Evolutionary conservation across 306 rosid species (phyloP).

Genomic region (Notholithocarpus densiflorus): DNA sequence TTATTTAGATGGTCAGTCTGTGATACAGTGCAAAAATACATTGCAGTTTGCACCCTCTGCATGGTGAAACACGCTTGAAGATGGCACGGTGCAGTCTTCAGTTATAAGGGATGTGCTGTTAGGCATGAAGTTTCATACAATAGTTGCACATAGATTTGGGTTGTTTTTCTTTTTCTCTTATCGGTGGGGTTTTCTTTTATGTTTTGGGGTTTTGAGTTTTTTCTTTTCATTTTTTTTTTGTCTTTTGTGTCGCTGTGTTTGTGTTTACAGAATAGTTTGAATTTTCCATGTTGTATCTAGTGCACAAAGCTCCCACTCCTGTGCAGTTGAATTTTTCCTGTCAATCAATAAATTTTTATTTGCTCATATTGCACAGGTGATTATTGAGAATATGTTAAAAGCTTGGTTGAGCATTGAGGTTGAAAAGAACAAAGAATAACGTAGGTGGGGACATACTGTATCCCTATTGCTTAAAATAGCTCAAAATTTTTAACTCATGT

Average conservation of each 20-base stretch:
- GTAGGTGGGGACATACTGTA: neutral
- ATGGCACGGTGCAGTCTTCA: slow-evolving; percentile 14
- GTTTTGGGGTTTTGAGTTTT: neutral
- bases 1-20: slow-evolving; percentile 8
- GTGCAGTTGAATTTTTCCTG: neutral
- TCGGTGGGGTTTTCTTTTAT: neutral
- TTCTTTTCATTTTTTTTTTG: neutral
- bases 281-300: no score
- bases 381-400: neutral
- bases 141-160: neutral
- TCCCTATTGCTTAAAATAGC: neutral
- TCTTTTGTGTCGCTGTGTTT: neutral
- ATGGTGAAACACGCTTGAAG: slow-evolving; percentile 18
- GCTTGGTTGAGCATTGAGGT: neutral
- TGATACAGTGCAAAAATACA: neutral
- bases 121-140: slow-evolving; percentile 5
- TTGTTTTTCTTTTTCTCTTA: neutral
- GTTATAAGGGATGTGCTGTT: slow-evolving; percentile 9
- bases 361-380: neutral
- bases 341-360: neutral
- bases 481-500: neutral
- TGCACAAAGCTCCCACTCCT: no score
- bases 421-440: neutral
- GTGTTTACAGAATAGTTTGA: neutral
- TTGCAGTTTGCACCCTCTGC: neutral